Evolutionary conservation across 495 filamentous ascomycete genomes (phyloP).

Genomic region (Penicillium bovifimosum): DNA sequence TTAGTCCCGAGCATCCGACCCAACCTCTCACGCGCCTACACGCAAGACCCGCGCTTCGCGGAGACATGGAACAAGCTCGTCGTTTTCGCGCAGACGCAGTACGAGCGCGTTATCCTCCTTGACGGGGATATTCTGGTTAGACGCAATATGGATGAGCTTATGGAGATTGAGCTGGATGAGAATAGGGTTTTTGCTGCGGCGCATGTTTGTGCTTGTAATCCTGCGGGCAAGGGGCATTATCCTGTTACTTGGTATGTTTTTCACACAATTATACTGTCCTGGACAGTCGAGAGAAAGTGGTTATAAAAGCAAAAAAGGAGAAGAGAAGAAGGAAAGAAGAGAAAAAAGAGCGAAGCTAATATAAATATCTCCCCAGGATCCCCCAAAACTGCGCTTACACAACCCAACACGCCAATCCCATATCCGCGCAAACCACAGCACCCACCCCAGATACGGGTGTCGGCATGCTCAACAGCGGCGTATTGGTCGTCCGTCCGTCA

Average conservation of each 20-base stretch:
- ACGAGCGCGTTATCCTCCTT: constrained; percentile 67
- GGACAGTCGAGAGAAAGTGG: too few species aligned
- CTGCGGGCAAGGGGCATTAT: constrained; percentile 64
- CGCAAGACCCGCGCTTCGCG: constrained; percentile 66
- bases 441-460: constrained; percentile 48
- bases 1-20: constrained; percentile 17
- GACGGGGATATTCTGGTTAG: constrained; percentile 76
- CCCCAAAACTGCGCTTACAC: constrained; percentile 73
- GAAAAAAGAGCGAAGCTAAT: background rate
- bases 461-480: constrained; percentile 65
- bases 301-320: too few species aligned
- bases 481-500: constrained; percentile 65
- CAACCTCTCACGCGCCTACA: constrained; percentile 11
- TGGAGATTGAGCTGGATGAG: constrained; percentile 65
- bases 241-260: constrained; percentile 59
- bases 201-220: constrained; percentile 80
- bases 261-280: too few species aligned
- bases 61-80: constrained; percentile 80
- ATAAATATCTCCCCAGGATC: constrained; percentile 37
- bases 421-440: constrained; percentile 49
- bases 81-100: constrained; percentile 63
- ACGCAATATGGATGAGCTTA: constrained; percentile 78
- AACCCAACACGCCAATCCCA: constrained; percentile 52
- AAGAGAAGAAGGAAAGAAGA: too few species aligned
- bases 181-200: constrained; percentile 60